These are phyloP conservation scores for Alternaria sp. DNA, from an alignment of 2,329 filamentous ascomycete species.

Conservation along the genomic window DNA sequence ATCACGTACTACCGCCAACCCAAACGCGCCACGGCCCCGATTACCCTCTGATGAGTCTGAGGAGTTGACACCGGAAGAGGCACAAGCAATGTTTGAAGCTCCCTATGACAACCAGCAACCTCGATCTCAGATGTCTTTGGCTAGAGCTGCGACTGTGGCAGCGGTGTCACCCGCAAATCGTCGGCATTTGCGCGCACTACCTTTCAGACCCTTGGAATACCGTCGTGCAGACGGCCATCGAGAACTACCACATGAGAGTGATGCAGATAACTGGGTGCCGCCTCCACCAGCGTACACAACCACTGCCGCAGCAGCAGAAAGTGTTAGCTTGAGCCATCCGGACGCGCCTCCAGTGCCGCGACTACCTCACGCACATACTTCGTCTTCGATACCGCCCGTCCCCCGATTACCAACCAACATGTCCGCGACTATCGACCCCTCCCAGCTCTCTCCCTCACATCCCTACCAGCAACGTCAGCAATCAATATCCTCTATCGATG, in stretches of 20 bases:
- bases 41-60: constrained; percentile 41
- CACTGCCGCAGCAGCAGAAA: constrained; percentile 58
- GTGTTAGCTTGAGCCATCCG: constrained; percentile 50
- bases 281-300: constrained; percentile 83
- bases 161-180: constrained; percentile 78
- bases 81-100: constrained; percentile 50
- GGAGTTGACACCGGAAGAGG: constrained; percentile 46
- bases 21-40: constrained; percentile 27
- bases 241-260: constrained; percentile 84
- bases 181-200: constrained; percentile 67
- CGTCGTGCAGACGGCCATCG: constrained; percentile 73
- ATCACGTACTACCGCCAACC: constrained; percentile 40
- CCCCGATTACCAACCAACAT: constrained; percentile 36
- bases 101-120: constrained; percentile 54
- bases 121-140: constrained; percentile 50
- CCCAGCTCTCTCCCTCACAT: constrained; percentile 40
- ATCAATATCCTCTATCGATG: constrained; percentile 44
- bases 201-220: constrained; percentile 67
- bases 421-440: constrained; percentile 31
- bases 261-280: constrained; percentile 88
- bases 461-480: constrained; percentile 31
- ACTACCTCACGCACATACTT: constrained; percentile 7
- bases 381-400: constrained; percentile 31
- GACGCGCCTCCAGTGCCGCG: constrained; percentile 39
- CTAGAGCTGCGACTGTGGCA: constrained; percentile 56